A percentile compares a stretch with the other conserved stretches of the same genome.
Conservation (phyloP, 2,329 filamentous ascomycete species). For the Aureobasidium sp. region DNA sequence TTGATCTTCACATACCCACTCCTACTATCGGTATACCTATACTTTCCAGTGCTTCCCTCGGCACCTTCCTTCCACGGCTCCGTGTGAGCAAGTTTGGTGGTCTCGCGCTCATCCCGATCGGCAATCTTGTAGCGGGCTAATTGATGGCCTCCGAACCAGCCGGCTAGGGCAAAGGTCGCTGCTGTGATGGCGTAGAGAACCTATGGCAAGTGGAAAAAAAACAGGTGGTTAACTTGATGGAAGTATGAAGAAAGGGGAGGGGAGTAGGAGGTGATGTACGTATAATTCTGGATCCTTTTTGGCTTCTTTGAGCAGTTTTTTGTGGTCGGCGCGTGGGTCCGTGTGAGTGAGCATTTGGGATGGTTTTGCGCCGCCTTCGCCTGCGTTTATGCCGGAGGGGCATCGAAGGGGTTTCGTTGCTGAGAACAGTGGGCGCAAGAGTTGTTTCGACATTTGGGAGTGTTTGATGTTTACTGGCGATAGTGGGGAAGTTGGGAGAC, state of each 20-base stretch:
- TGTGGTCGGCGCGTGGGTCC: slow-evolving; percentile 1
- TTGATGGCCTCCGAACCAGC: neutral
- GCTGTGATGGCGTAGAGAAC: neutral
- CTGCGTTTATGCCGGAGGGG: neutral
- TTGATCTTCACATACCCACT: too few species aligned
- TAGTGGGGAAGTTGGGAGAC: neutral
- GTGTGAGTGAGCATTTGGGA: neutral
- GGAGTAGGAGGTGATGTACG: neutral
- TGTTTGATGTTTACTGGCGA: neutral
- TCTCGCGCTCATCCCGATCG: neutral
- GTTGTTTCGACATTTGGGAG: neutral
- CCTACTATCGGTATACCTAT: neutral
- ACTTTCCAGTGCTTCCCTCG: neutral
- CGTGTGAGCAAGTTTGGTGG: neutral
- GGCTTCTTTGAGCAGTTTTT: neutral
- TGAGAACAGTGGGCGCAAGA: neutral
- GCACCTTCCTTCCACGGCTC: neutral
- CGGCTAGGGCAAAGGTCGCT: neutral
- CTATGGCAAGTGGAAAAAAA: neutral
- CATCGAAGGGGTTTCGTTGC: neutral
- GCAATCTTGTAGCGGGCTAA: neutral
- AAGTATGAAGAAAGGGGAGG: neutral
- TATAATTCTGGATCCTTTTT: neutral
- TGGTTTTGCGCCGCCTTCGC: neutral
- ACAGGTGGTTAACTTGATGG: too few species aligned